These are phyloP conservation scores for Taxillus chinensis DNA, from an alignment of 164 flowering plant genomes.

Conservation along the genomic window DNA sequence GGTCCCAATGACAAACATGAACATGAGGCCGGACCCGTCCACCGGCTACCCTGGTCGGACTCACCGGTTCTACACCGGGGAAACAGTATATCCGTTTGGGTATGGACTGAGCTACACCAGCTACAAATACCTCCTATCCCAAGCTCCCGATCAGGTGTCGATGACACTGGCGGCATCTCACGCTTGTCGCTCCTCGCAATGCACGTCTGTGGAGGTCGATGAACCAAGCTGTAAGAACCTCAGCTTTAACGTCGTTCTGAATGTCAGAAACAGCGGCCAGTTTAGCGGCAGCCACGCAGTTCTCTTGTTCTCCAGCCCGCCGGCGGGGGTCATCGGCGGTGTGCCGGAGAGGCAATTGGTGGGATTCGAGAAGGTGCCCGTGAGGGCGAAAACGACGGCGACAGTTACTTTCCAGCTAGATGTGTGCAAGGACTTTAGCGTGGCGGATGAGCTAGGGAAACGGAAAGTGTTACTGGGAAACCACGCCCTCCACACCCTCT, in stretches of 20 bases:
- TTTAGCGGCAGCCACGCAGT: background rate
- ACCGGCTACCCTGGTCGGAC: conserved; percentile 39
- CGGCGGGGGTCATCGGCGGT: background rate
- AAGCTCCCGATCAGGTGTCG: background rate
- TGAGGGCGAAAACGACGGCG: background rate
- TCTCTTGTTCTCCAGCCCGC: background rate
- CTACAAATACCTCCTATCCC: conserved; percentile 12
- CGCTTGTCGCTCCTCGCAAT: background rate
- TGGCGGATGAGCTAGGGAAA: background rate
- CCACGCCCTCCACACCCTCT: background rate
- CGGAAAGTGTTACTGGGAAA: background rate
- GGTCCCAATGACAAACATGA: conserved; percentile 40
- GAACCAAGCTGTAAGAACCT: background rate
- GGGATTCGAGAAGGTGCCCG: background rate
- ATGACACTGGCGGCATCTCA: background rate
- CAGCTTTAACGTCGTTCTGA: background rate
- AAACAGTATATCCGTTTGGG: conserved; percentile 25
- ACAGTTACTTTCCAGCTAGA: background rate
- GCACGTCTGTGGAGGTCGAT: background rate
- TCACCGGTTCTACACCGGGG: conserved; percentile 34
- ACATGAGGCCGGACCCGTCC: conserved; percentile 16
- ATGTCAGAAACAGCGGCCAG: background rate
- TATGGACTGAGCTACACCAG: conserved; percentile 33
- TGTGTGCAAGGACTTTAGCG: background rate
- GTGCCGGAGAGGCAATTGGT: background rate